Evolutionary conservation across 2,329 filamentous ascomycete species (phyloP).

Genomic region (Stemphylium beticola): DNA sequence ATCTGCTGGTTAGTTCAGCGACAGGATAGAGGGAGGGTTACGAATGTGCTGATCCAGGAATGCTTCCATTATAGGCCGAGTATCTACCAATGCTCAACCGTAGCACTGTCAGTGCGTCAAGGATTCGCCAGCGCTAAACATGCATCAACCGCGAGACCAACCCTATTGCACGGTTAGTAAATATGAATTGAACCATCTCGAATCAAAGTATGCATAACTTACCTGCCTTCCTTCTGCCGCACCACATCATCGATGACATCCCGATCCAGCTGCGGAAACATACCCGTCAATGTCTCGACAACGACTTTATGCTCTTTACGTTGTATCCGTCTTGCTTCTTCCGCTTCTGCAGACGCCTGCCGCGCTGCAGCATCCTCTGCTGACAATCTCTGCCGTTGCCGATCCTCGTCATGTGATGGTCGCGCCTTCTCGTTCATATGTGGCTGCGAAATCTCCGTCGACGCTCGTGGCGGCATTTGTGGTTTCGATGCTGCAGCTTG

Average conservation of each 20-base stretch:
- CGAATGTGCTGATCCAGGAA: not conserved
- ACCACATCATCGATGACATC: slow-evolving; percentile 98
- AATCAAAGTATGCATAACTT: slow-evolving; percentile 49
- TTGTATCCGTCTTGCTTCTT: slow-evolving; percentile 83
- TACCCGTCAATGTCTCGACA: slow-evolving; percentile 90
- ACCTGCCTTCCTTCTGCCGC: slow-evolving; percentile 92
- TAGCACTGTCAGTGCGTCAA: slow-evolving; percentile 5
- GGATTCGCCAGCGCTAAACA: slow-evolving; percentile 23
- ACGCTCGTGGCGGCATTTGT: slow-evolving; percentile 52
- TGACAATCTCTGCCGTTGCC: slow-evolving; percentile 55
- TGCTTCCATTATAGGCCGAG: not conserved
- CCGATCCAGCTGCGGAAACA: slow-evolving; percentile 94
- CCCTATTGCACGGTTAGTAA: slow-evolving; percentile 7
- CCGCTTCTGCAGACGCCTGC: slow-evolving; percentile 87
- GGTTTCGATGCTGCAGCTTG: slow-evolving; percentile 58
- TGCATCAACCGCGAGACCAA: slow-evolving; percentile 21
- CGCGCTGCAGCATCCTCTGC: slow-evolving; percentile 88
- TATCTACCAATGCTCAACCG: not conserved
- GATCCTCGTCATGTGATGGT: slow-evolving; percentile 36
- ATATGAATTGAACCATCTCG: not conserved
- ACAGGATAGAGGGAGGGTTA: too few relatives aligned
- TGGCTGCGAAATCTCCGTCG: slow-evolving; percentile 36
- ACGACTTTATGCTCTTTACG: slow-evolving; percentile 86
- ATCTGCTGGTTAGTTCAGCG: too few relatives aligned
- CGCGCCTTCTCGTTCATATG: slow-evolving; percentile 20